Evolutionary conservation across 306 rosid genomes (phyloP).

Genomic region (Cyclanthera cordifolia): DNA sequence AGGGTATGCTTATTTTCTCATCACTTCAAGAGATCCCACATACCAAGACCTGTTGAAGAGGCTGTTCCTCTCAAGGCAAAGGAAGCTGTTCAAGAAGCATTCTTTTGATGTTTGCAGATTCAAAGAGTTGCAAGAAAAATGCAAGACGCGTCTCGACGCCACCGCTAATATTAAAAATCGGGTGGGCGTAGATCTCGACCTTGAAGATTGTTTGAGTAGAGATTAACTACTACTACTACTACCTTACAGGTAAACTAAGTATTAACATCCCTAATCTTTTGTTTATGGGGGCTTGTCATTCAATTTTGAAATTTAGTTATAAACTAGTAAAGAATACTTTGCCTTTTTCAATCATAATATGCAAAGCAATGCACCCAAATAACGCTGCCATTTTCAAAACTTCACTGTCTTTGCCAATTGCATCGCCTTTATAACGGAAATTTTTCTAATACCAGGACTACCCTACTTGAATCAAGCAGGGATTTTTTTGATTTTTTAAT

Average conservation of each 20-base stretch:
- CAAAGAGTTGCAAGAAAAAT: constrained; percentile 48
- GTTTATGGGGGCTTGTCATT: constrained; percentile 3
- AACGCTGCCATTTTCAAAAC: neutral
- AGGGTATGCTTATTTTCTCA: constrained; percentile 84
- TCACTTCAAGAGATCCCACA: constrained; percentile 88
- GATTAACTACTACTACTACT: constrained; percentile 5
- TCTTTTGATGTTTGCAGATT: constrained; percentile 50
- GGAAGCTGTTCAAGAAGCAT: constrained; percentile 53
- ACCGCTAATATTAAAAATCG: constrained; percentile 42
- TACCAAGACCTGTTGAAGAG: constrained; percentile 84
- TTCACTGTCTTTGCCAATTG: neutral
- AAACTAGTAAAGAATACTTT: neutral
- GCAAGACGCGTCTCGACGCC: constrained; percentile 36
- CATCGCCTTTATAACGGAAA: neutral
- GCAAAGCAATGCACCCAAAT: neutral
- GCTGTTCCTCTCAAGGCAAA: constrained; percentile 68
- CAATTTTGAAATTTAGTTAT: constrained; percentile 2
- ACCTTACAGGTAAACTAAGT: constrained; percentile 4
- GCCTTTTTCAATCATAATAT: neutral
- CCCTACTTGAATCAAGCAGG: too few relatives aligned
- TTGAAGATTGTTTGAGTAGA: constrained; percentile 37
- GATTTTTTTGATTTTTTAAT: too few relatives aligned
- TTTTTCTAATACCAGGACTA: too few relatives aligned
- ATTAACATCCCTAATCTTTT: constrained; percentile 9
- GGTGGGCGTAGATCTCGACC: constrained; percentile 45